Conservation (phyloP, 768 basidiomycete genomes). For the Pulveroboletus frians region DNA sequence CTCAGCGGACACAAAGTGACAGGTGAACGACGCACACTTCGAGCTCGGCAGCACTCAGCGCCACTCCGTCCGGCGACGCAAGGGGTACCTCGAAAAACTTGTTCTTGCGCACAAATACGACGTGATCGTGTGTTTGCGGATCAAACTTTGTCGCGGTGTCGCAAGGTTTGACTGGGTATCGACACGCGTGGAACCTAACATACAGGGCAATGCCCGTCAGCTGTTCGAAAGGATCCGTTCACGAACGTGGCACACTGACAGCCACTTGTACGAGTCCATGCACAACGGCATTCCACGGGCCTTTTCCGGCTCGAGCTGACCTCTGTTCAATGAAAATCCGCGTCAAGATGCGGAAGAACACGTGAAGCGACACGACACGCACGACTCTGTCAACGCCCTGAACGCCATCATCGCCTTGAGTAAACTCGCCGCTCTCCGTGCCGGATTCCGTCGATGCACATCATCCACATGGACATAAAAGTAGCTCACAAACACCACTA, state of each 20-base stretch:
- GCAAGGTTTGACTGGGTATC: constrained; percentile 77
- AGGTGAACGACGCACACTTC: constrained; percentile 46
- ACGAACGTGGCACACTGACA: constrained; percentile 40
- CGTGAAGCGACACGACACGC: constrained; percentile 1
- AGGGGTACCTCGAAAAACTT: constrained; percentile 84
- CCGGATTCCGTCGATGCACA: constrained; percentile 45
- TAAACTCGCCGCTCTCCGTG: constrained; percentile 73
- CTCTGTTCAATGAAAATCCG: constrained; percentile 33
- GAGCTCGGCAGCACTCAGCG: constrained; percentile 77
- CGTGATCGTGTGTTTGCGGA: constrained; percentile 69
- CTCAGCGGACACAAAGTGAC: neutral
- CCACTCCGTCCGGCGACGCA: constrained; percentile 52
- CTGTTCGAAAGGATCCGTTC: neutral
- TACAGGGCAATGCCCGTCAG: neutral
- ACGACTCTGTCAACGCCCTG: constrained; percentile 79
- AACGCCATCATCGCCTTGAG: constrained; percentile 85
- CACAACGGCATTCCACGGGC: constrained; percentile 71
- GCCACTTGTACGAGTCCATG: constrained; percentile 94
- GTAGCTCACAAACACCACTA: constrained; percentile 91
- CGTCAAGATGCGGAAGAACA: neutral
- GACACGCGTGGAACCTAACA: constrained; percentile 84
- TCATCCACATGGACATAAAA: constrained; percentile 87
- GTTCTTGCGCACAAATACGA: constrained; percentile 89
- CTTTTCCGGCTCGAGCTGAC: constrained; percentile 84
- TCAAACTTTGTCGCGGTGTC: constrained; percentile 85